Percentiles rank a stretch among this genome's conserved stretches.
phyloP scores from a whole-genome alignment of 306 rosid genomes.

The Cercis canadensis region DNA sequence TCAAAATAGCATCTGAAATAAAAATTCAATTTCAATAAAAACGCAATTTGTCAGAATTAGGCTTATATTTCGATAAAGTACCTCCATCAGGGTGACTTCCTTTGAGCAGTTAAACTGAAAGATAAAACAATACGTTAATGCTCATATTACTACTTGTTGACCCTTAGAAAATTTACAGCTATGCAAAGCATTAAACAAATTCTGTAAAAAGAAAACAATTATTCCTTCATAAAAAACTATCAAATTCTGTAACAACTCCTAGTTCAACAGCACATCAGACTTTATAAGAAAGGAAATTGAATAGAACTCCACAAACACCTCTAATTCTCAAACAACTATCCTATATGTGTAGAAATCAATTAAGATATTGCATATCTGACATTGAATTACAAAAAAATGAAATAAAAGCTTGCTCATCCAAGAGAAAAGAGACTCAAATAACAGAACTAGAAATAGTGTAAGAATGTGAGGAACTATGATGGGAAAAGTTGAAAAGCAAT shows the following conservation, averaged over 20 bases:
- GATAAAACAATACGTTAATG: constrained; percentile 37
- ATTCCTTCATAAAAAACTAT: neutral
- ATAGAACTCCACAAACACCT: constrained; percentile 22
- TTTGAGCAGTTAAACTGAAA: constrained; percentile 94
- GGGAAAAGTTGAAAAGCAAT: constrained; percentile 34
- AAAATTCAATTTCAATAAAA: constrained; percentile 1
- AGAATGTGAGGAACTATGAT: neutral
- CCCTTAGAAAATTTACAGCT: too few species aligned
- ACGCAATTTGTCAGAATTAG: neutral
- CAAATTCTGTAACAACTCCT: neutral
- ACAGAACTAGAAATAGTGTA: neutral
- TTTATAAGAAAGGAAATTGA: constrained; percentile 29
- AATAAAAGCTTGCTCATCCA: constrained; percentile 6
- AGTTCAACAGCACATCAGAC: neutral
- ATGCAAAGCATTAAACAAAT: too few species aligned
- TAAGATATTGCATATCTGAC: constrained; percentile 9
- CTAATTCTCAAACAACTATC: neutral
- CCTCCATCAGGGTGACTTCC: constrained; percentile 92
- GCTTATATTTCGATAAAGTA: constrained; percentile 44
- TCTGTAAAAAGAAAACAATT: neutral
- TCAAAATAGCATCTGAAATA: constrained; percentile 14
- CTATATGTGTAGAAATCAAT: neutral
- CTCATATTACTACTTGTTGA: constrained; percentile 31
- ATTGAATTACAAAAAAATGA: neutral
- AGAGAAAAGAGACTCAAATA: constrained; percentile 19